A percentile compares a stretch with the other conserved stretches of the same genome.
Conservation (phyloP, 2,329 filamentous ascomycete species). For the Fusarium guadeloupense region DNA sequence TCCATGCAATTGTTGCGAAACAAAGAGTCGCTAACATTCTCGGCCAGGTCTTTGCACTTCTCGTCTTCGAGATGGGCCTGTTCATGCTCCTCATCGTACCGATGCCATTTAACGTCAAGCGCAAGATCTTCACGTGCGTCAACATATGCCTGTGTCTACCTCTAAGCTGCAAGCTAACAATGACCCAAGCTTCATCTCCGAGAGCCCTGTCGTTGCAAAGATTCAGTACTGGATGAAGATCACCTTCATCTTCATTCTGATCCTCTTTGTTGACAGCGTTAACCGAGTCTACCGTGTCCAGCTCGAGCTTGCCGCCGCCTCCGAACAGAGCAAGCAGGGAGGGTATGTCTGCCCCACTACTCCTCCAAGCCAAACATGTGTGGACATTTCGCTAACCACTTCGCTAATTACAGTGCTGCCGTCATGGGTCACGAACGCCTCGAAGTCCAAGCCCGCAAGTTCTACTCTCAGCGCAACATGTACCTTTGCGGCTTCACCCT, state of each 20-base stretch:
- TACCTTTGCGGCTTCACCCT: constrained; percentile 99
- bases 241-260: constrained; percentile 98
- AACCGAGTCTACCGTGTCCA: constrained; percentile 96
- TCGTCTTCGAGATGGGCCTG: constrained; percentile 84
- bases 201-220: constrained; percentile 85
- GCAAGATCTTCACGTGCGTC: constrained; percentile 80
- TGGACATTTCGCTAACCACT: constrained; percentile 32
- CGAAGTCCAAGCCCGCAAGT: constrained; percentile 99
- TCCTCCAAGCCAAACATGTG: neutral
- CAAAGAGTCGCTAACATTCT: constrained; percentile 36
- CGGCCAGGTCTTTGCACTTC: constrained; percentile 79
- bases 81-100: constrained; percentile 85
- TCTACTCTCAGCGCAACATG: constrained; percentile 99
- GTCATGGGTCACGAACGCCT: constrained; percentile 92
- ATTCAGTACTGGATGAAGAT: constrained; percentile 99
- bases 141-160: neutral
- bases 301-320: constrained; percentile 79
- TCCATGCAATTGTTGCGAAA: neutral
- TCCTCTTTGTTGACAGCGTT: constrained; percentile 97
- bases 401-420: constrained; percentile 57
- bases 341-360: constrained; percentile 54
- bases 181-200: constrained; percentile 82
- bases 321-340: constrained; percentile 62
- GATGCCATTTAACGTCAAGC: constrained; percentile 85
- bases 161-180: constrained; percentile 8